Evolutionary conservation across 768 basidiomycete genomes (phyloP).

Genomic region (Pleurotus cornucopiae): DNA sequence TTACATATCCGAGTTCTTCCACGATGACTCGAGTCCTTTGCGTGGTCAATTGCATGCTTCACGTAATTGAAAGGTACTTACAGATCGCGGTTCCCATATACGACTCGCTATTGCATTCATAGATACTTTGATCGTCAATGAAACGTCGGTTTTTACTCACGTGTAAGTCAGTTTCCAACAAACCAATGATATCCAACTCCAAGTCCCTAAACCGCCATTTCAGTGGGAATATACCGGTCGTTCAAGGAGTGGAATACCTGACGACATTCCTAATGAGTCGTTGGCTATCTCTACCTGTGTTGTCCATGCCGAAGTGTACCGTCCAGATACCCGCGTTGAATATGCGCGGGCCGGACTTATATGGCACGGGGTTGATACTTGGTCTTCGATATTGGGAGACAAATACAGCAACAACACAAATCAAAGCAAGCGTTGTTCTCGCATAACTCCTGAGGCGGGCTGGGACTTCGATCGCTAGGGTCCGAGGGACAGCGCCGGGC

Average conservation of each 20-base stretch:
- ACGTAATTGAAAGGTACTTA: conserved; percentile 22
- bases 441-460: conserved; percentile 22
- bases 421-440: conserved; percentile 28
- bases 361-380: conserved; percentile 43
- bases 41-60: not conserved
- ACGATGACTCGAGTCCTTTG: conserved; percentile 68
- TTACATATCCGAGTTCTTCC: conserved; percentile 78
- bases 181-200: conserved; percentile 80
- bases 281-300: conserved; percentile 72
- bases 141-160: conserved; percentile 38
- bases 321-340: conserved; percentile 88
- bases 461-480: conserved; percentile 12
- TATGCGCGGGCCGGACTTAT: conserved; percentile 60
- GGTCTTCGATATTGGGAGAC: conserved; percentile 56
- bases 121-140: not conserved
- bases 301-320: conserved; percentile 82
- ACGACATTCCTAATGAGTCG: conserved; percentile 54
- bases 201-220: conserved; percentile 49
- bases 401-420: conserved; percentile 46
- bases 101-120: conserved; percentile 42
- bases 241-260: conserved; percentile 18
- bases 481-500: conserved; percentile 17
- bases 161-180: conserved; percentile 83
- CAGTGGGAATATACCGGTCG: not conserved
- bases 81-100: conserved; percentile 86